Evolutionary conservation across 2,329 filamentous ascomycete species (phyloP).

Genomic region (Talaromyces sp.): DNA sequence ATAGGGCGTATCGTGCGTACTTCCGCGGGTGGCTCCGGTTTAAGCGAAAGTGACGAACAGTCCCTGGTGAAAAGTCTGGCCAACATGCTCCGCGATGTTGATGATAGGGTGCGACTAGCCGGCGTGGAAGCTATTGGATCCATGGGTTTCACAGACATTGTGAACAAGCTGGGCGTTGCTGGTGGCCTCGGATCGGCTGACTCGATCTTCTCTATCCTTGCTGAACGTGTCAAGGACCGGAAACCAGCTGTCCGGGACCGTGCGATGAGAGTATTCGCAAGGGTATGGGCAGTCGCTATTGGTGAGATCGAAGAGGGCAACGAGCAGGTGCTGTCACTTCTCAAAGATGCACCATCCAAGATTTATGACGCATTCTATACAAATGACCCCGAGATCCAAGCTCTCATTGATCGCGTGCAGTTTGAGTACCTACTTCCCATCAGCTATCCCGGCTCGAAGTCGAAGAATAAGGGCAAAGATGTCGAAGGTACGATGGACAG

Average conservation of each 20-base stretch:
- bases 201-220: conserved; percentile 76
- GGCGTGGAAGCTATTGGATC: conserved; percentile 80
- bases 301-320: conserved; percentile 82
- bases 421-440: conserved; percentile 88
- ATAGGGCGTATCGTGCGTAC: conserved; percentile 86
- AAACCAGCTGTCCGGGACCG: conserved; percentile 77
- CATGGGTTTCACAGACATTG: conserved; percentile 76
- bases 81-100: conserved; percentile 79
- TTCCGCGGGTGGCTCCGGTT: conserved; percentile 81
- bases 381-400: conserved; percentile 82
- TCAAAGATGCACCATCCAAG: conserved; percentile 76
- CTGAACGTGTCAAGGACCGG: conserved; percentile 84
- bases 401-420: conserved; percentile 76
- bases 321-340: conserved; percentile 68
- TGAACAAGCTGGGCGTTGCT: conserved; percentile 73
- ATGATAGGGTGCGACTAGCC: conserved; percentile 86
- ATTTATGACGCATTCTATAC: conserved; percentile 87
- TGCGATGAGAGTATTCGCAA: conserved; percentile 78
- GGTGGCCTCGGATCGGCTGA: conserved; percentile 72
- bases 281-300: conserved; percentile 89
- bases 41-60: conserved; percentile 78
- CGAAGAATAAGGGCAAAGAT: conserved; percentile 44
- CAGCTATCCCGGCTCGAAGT: conserved; percentile 72
- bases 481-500: conserved; percentile 50
- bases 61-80: conserved; percentile 69